These are phyloP conservation scores for Gossypium gossypioides DNA, from an alignment of 441 rosid species.

Conservation along the genomic window DNA sequence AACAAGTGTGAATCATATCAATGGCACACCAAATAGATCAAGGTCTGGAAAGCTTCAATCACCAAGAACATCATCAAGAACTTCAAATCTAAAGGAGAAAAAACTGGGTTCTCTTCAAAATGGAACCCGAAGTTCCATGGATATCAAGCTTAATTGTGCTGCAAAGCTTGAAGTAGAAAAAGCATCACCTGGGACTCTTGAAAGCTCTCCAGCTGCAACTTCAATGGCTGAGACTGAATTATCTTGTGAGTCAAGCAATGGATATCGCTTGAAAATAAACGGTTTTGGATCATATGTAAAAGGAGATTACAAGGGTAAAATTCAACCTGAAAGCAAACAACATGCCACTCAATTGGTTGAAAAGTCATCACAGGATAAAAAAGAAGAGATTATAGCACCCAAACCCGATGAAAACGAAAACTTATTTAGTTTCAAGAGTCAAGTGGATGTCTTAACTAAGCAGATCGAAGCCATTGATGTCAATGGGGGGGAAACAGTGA, in stretches of 20 bases:
- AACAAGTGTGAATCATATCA: neutral
- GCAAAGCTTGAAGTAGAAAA: neutral
- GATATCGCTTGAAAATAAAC: neutral
- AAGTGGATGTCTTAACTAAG: slow-evolving; percentile 21
- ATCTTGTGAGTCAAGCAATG: neutral
- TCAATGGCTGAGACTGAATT: neutral
- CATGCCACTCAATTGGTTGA: neutral
- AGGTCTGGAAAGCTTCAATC: slow-evolving; percentile 15
- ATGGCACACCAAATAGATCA: slow-evolving; percentile 14
- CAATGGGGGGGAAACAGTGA: neutral
- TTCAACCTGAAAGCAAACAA: slow-evolving; percentile 3
- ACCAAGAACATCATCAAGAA: slow-evolving; percentile 5
- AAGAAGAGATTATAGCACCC: neutral
- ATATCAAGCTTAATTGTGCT: neutral
- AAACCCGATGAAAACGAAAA: slow-evolving; percentile 26
- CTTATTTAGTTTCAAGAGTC: slow-evolving; percentile 14
- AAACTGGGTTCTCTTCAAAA: neutral
- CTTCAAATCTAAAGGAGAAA: neutral
- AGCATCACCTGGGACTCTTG: neutral
- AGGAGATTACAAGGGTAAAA: neutral
- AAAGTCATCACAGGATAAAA: slow-evolving; percentile 11
- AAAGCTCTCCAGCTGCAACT: neutral
- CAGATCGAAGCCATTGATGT: slow-evolving; percentile 21
- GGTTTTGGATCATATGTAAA: neutral
- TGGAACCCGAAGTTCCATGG: neutral